Conservation (phyloP, 805 yeast species). For the Candida quercuum region DNA sequence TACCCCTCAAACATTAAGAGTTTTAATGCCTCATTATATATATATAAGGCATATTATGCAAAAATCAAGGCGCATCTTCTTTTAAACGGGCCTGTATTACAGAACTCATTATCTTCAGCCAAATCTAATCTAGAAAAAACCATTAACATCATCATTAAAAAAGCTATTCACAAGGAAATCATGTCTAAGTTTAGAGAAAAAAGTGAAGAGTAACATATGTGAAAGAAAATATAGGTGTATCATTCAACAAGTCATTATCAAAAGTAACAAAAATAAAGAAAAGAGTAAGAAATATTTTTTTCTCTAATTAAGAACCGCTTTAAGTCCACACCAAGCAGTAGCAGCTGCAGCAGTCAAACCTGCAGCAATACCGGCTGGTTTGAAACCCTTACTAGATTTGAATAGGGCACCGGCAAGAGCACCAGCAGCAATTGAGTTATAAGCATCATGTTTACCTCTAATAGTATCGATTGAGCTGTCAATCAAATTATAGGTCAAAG, state of each 20-base stretch:
- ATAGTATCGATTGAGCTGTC: slow-evolving; percentile 73
- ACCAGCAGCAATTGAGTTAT: slow-evolving; percentile 83
- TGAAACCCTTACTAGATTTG: slow-evolving; percentile 77
- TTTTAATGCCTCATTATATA: too few species aligned
- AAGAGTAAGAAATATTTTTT: background rate
- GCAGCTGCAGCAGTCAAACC: slow-evolving; percentile 86
- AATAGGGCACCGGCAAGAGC: slow-evolving; percentile 89
- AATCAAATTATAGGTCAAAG: slow-evolving; percentile 79
- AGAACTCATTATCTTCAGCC: too few species aligned
- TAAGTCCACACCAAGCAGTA: slow-evolving; percentile 87
- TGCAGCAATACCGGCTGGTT: slow-evolving; percentile 84
- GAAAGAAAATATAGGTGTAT: background rate
- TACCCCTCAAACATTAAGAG: too few species aligned
- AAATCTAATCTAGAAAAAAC: too few species aligned
- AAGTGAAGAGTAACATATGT: background rate
- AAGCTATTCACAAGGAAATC: slow-evolving; percentile 1
- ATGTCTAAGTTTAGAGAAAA: background rate
- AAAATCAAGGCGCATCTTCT: too few species aligned
- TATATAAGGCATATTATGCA: too few species aligned
- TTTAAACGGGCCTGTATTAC: too few species aligned
- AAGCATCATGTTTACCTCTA: slow-evolving; percentile 86
- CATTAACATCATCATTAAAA: slow-evolving; percentile 1
- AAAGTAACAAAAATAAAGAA: slow-evolving; percentile 1
- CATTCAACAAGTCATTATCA: too few species aligned
- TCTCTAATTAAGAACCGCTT: slow-evolving; percentile 28